Conservation (phyloP, 805 yeast species). For the Wickerhamomyces subpelliculosus region DNA sequence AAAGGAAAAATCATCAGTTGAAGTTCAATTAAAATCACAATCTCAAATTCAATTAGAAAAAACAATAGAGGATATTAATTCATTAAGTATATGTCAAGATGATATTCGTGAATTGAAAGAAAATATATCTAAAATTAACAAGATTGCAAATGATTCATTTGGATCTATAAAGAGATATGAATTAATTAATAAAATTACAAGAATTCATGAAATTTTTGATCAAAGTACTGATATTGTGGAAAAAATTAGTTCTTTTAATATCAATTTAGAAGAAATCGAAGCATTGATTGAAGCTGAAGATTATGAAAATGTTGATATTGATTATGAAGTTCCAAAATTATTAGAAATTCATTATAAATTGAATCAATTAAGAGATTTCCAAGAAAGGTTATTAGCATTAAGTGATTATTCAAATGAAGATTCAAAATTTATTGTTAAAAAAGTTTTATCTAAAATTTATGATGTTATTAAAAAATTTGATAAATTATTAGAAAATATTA, state of each 20-base stretch:
- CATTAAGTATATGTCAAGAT: conserved; percentile 31
- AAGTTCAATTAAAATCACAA: conserved; percentile 38
- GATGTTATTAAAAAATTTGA: conserved; percentile 54
- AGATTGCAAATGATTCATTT: conserved; percentile 47
- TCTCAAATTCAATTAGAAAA: conserved; percentile 45
- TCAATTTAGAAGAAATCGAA: conserved; percentile 43
- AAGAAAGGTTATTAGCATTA: conserved; percentile 62
- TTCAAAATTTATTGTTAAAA: conserved; percentile 55
- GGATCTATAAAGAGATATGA: conserved; percentile 60
- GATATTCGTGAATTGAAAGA: conserved; percentile 46
- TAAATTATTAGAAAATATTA: conserved; percentile 53
- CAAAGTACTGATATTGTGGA: conserved; percentile 60
- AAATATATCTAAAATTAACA: conserved; percentile 36
- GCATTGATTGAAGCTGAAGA: conserved; percentile 42
- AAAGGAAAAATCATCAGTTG: conserved; percentile 71
- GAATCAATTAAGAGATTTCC: conserved; percentile 67
- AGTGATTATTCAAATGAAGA: conserved; percentile 52
- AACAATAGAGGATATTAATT: conserved; percentile 38
- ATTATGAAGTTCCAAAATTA: conserved; percentile 44
- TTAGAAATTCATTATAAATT: conserved; percentile 64
- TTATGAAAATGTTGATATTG: conserved; percentile 32
- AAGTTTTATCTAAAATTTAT: conserved; percentile 39
- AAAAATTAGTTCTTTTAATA: conserved; percentile 51
- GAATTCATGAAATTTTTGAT: conserved; percentile 62
- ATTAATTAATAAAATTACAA: conserved; percentile 59